Evolutionary conservation across 257 asterid species (phyloP).

Genomic region (Plantago ovata): DNA sequence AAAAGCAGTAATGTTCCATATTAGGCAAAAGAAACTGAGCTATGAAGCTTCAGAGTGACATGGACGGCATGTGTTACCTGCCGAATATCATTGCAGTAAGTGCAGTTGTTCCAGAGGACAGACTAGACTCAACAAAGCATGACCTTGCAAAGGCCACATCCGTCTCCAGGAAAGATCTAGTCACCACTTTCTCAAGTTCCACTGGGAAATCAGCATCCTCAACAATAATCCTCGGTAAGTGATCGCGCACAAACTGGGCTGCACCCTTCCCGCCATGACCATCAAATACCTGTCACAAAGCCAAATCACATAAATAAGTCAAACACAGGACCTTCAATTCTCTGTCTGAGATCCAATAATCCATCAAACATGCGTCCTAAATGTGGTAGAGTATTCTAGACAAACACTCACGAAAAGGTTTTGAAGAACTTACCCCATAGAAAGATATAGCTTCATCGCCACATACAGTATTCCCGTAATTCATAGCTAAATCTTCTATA

Average conservation of each 20-base stretch:
- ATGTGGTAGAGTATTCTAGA: too few species aligned
- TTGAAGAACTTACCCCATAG: conserved; percentile 80
- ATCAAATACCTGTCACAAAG: conserved; percentile 72
- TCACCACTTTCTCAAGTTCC: conserved; percentile 80
- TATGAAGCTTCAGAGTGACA: conserved; percentile 2
- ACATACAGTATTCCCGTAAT: conserved; percentile 42
- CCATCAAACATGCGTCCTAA: neutral
- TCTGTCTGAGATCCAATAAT: neutral
- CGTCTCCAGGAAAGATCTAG: conserved; percentile 65
- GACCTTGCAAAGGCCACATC: conserved; percentile 76
- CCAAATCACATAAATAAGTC: conserved; percentile 16
- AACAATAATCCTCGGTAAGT: conserved; percentile 71
- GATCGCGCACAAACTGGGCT: conserved; percentile 84
- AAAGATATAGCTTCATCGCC: conserved; percentile 77
- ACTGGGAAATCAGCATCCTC: conserved; percentile 82
- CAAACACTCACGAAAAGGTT: neutral
- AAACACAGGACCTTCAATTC: conserved; percentile 9
- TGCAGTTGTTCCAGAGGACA: conserved; percentile 91
- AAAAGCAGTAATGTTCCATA: neutral
- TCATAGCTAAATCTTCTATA: conserved; percentile 64
- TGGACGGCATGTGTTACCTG: conserved; percentile 37
- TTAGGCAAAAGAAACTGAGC: neutral
- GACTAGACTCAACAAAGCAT: conserved; percentile 57
- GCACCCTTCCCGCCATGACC: conserved; percentile 96
- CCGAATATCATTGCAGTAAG: conserved; percentile 90